Evolutionary conservation across 352 stramenopile species (phyloP).

Genomic region (Globisporangium iwayamae): DNA sequence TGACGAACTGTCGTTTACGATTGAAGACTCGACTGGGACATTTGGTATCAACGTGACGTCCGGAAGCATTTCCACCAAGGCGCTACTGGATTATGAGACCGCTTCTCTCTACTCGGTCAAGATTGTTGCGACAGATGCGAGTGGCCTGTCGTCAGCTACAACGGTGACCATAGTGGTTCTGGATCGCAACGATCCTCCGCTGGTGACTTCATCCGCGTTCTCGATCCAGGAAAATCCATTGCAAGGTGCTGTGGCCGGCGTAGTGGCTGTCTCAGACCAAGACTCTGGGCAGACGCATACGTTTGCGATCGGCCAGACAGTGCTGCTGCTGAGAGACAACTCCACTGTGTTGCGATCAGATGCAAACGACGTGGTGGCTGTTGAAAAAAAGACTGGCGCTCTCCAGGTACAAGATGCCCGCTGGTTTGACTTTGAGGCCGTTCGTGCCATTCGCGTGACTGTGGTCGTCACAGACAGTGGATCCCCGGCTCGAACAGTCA

Average conservation of each 20-base stretch:
- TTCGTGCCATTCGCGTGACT: conserved; percentile 5
- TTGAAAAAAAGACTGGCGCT: background rate
- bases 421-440: conserved; percentile 5
- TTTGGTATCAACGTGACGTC: conserved; percentile 1
- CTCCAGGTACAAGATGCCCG: background rate
- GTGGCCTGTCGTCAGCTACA: background rate
- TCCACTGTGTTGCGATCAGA: background rate
- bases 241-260: background rate
- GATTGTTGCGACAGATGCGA: background rate
- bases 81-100: conserved; percentile 8
- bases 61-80: conserved; percentile 1
- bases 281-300: conserved; percentile 8
- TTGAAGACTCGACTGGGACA: background rate
- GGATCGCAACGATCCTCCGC: conserved; percentile 8
- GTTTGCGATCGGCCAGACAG: conserved; percentile 1
- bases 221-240: conserved; percentile 1
- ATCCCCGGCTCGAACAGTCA: background rate
- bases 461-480: conserved; percentile 5
- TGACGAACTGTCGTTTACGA: conserved; percentile 2
- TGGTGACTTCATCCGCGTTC: background rate
- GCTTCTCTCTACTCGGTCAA: background rate
- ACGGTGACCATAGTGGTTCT: conserved; percentile 5
- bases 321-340: conserved; percentile 1
- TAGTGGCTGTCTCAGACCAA: conserved; percentile 5
- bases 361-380: background rate